These are phyloP conservation scores for Capronia coronata DNA, from an alignment of 2,329 filamentous ascomycete genomes.

Conservation along the genomic window DNA sequence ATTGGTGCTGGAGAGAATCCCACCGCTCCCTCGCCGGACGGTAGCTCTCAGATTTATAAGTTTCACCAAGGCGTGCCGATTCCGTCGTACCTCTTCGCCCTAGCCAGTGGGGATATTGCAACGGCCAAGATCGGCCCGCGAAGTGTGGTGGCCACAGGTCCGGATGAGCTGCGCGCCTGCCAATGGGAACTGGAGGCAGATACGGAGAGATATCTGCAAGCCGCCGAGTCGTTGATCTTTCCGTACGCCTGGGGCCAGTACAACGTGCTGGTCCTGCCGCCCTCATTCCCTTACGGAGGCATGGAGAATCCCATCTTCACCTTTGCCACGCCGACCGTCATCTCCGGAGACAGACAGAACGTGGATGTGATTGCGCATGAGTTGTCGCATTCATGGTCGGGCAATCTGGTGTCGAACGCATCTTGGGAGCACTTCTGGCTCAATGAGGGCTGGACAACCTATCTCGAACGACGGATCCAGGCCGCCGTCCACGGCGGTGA, in stretches of 20 bases:
- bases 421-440: slow-evolving; percentile 53
- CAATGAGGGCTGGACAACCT: slow-evolving; percentile 85
- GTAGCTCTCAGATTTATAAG: slow-evolving; percentile 59
- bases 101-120: slow-evolving; percentile 73
- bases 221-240: slow-evolving; percentile 73
- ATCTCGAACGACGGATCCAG: slow-evolving; percentile 80
- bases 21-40: slow-evolving; percentile 45
- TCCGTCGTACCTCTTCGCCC: slow-evolving; percentile 87
- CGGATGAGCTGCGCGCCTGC: slow-evolving; percentile 74
- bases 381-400: slow-evolving; percentile 71
- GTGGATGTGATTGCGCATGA: slow-evolving; percentile 95
- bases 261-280: slow-evolving; percentile 84
- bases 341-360: slow-evolving; percentile 85
- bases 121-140: slow-evolving; percentile 80
- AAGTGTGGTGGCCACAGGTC: slow-evolving; percentile 77
- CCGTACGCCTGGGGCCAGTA: slow-evolving; percentile 93
- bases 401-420: slow-evolving; percentile 59
- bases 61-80: slow-evolving; percentile 92
- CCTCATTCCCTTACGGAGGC: slow-evolving; percentile 83
- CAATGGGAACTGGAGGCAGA: slow-evolving; percentile 89
- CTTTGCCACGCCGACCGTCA: slow-evolving; percentile 89
- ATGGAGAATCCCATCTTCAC: slow-evolving; percentile 95
- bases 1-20: slow-evolving; percentile 52
- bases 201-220: slow-evolving; percentile 85
- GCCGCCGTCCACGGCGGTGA: slow-evolving; percentile 68